Evolutionary conservation across 768 basidiomycete genomes (phyloP).

Genomic region (Mycena polygramma): DNA sequence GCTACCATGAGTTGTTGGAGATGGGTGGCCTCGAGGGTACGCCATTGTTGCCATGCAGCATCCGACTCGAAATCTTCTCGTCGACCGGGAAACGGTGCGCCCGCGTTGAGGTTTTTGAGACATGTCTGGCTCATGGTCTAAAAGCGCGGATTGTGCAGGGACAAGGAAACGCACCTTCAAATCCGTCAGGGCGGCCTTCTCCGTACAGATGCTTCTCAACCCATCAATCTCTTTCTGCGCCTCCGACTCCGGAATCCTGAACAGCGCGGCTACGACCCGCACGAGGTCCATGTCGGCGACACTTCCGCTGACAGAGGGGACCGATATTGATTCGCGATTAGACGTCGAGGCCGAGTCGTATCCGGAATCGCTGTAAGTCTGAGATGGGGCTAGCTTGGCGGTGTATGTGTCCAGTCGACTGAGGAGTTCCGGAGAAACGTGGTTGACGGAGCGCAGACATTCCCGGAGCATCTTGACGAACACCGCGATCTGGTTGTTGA

Average conservation of each 20-base stretch:
- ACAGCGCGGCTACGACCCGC: constrained; percentile 73
- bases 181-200: constrained; percentile 90
- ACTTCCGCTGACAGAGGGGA: constrained; percentile 55
- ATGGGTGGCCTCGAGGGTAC: constrained; percentile 82
- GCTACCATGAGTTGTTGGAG: constrained; percentile 90
- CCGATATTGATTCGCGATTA: constrained; percentile 65
- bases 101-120: constrained; percentile 91
- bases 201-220: constrained; percentile 74
- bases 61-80: constrained; percentile 90
- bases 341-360: constrained; percentile 74
- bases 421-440: constrained; percentile 87
- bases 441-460: constrained; percentile 76
- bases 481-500: constrained; percentile 91
- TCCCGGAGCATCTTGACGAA: constrained; percentile 92
- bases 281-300: constrained; percentile 87
- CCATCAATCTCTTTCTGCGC: constrained; percentile 82
- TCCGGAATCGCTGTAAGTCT: constrained; percentile 71
- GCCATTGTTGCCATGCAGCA: constrained; percentile 88
- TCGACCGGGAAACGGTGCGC: constrained; percentile 85
- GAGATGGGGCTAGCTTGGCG: constrained; percentile 78
- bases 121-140: constrained; percentile 69
- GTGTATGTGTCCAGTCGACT: constrained; percentile 88
- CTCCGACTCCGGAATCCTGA: constrained; percentile 78
- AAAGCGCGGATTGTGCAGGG: constrained; percentile 14
- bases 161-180: constrained; percentile 71